These are phyloP conservation scores for Russula olivacea DNA, from an alignment of 768 basidiomycete genomes.

Conservation along the genomic window DNA sequence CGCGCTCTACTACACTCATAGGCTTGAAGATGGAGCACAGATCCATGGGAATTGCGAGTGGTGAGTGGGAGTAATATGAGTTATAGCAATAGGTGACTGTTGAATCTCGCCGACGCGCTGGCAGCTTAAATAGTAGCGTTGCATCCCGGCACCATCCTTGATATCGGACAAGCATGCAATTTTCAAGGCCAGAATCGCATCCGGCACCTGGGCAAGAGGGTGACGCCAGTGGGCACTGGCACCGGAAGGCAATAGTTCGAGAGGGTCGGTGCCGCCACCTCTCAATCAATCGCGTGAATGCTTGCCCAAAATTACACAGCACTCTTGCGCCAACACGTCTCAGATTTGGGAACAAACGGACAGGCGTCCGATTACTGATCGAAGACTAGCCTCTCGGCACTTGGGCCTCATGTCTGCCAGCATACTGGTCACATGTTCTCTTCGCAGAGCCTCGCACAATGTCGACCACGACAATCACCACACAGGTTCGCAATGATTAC, in stretches of 20 bases:
- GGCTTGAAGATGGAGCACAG: neutral
- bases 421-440: neutral
- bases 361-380: neutral
- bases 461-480: too few relatives aligned
- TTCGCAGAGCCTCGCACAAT: too few relatives aligned
- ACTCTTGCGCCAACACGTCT: too few relatives aligned
- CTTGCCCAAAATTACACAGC: too few relatives aligned
- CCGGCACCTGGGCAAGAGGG: neutral
- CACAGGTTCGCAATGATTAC: too few relatives aligned
- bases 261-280: too few relatives aligned
- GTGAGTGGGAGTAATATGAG: neutral
- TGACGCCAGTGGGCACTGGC: neutral
- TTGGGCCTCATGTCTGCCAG: neutral
- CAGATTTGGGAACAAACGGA: neutral
- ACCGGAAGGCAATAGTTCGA: neutral
- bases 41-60: neutral
- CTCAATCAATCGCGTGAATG: too few relatives aligned
- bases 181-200: neutral
- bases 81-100: too few relatives aligned
- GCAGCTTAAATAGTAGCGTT: neutral
- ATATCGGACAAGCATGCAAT: neutral
- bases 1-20: neutral
- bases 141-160: neutral
- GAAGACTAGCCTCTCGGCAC: neutral
- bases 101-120: too few relatives aligned